Evolutionary conservation across 83 land plant genomes (phyloP).

Genomic region (Isoetes engelmannii): DNA sequence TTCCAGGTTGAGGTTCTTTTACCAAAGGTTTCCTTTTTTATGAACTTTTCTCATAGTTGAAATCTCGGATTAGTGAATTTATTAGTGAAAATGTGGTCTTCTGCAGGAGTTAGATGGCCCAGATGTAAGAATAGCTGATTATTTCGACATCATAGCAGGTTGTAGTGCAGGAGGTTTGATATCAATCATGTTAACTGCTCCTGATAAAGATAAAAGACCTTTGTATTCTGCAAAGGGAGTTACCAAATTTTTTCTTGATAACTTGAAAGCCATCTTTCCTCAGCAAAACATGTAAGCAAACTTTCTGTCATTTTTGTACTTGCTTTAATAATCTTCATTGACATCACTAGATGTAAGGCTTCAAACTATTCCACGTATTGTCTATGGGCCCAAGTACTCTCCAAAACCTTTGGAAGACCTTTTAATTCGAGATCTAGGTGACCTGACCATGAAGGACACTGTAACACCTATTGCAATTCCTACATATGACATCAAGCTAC

Average conservation of each 20-base stretch:
- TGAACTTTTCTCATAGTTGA: too few relatives aligned
- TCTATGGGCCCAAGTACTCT: constrained; percentile 19
- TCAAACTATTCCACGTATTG: neutral
- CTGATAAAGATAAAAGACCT: constrained; percentile 24
- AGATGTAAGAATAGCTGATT: constrained; percentile 28
- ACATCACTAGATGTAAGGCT: neutral
- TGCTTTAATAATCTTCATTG: neutral
- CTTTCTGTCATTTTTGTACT: too few relatives aligned
- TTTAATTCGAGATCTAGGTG: neutral
- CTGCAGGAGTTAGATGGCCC: constrained; percentile 26
- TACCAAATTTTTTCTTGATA: constrained; percentile 18
- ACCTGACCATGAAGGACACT: neutral
- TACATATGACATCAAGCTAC: constrained; percentile 21
- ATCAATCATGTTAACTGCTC: constrained; percentile 26
- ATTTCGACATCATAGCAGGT: constrained; percentile 35
- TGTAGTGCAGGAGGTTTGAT: constrained; percentile 34
- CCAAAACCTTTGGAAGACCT: constrained; percentile 11
- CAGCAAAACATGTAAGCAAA: neutral
- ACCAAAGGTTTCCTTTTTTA: too few relatives aligned
- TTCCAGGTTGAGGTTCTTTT: too few relatives aligned
- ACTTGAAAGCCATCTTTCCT: constrained; percentile 21
- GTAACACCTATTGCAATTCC: constrained; percentile 16
- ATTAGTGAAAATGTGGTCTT: constrained; percentile 5
- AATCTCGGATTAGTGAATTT: too few relatives aligned
- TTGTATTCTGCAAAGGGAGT: constrained; percentile 23